phyloP scores from a whole-genome alignment of 257 asterid genomes.

The Primulina huaijiensis region DNA sequence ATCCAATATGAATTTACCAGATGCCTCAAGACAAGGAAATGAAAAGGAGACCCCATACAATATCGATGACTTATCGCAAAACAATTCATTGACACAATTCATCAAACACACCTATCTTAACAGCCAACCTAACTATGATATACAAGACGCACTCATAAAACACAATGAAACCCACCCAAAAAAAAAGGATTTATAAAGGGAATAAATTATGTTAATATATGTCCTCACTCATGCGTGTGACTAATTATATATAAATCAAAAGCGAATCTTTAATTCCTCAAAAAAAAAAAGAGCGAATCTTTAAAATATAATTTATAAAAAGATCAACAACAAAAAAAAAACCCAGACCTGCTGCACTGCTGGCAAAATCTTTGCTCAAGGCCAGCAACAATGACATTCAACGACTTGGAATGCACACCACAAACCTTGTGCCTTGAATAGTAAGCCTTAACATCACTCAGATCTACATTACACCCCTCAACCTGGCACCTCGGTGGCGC shows the following conservation, averaged over 20 bases:
- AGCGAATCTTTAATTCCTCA: neutral
- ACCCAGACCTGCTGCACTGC: constrained; percentile 89
- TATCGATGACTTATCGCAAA: neutral
- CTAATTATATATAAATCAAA: neutral
- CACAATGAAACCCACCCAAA: neutral
- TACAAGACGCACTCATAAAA: neutral
- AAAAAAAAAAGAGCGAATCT: neutral
- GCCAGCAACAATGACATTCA: constrained; percentile 79
- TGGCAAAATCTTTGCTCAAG: constrained; percentile 95
- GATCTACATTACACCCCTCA: constrained; percentile 90
- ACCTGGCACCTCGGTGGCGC: constrained; percentile 83
- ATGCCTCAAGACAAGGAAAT: too few relatives aligned
- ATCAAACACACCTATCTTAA: neutral
- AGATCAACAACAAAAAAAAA: neutral
- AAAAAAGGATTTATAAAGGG: neutral
- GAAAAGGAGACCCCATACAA: neutral
- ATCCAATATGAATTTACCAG: too few relatives aligned
- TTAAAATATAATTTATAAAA: too few relatives aligned
- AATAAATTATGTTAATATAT: neutral
- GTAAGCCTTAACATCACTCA: constrained; percentile 91
- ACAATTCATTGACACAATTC: neutral
- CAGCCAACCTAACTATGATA: neutral
- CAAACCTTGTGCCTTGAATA: constrained; percentile 95
- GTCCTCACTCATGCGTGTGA: neutral
- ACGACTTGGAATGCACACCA: constrained; percentile 77